Evolutionary conservation across 768 basidiomycete genomes (phyloP).

Genomic region (Clitopilus hobsonii): DNA sequence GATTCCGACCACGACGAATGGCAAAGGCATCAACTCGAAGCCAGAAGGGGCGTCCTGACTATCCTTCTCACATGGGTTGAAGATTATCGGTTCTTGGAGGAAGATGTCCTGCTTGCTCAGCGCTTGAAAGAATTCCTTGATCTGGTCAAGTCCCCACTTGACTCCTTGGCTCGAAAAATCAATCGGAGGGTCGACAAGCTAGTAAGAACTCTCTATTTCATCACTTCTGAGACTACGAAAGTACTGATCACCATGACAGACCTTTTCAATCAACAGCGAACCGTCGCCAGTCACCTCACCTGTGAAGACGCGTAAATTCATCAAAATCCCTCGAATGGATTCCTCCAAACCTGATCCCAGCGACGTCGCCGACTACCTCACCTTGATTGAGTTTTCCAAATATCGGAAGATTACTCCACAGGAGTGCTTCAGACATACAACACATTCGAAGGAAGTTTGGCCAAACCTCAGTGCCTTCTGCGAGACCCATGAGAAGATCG

Average conservation of each 20-base stretch:
- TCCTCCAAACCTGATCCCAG: conserved; percentile 60
- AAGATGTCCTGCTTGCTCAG: conserved; percentile 58
- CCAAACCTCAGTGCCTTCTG: conserved; percentile 51
- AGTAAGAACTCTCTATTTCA: no score
- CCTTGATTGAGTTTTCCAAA: conserved; percentile 64
- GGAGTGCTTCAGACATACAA: conserved; percentile 70
- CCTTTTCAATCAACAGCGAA: conserved; percentile 29
- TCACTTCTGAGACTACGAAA: no score
- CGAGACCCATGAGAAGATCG: conserved; percentile 56
- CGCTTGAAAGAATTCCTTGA: conserved; percentile 53
- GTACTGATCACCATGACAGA: conserved; percentile 24
- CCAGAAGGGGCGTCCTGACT: conserved; percentile 56
- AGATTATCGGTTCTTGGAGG: conserved; percentile 54
- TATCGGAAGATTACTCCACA: conserved; percentile 67
- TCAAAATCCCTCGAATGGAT: conserved; percentile 51
- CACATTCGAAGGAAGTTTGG: conserved; percentile 30
- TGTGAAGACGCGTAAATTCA: conserved; percentile 36
- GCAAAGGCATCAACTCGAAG: conserved; percentile 58
- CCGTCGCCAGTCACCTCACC: conserved; percentile 19
- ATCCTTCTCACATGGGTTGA: conserved; percentile 60
- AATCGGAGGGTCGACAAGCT: conserved; percentile 49
- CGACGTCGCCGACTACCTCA: conserved; percentile 77
- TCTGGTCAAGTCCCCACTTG: conserved; percentile 31
- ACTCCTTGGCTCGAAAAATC: conserved; percentile 43
- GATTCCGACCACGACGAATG: conserved; percentile 57